Evolutionary conservation across 441 rosid genomes (phyloP), one percentile per base, ranked within the genome.

Genomic region (Corymbia calophylla): DNA sequence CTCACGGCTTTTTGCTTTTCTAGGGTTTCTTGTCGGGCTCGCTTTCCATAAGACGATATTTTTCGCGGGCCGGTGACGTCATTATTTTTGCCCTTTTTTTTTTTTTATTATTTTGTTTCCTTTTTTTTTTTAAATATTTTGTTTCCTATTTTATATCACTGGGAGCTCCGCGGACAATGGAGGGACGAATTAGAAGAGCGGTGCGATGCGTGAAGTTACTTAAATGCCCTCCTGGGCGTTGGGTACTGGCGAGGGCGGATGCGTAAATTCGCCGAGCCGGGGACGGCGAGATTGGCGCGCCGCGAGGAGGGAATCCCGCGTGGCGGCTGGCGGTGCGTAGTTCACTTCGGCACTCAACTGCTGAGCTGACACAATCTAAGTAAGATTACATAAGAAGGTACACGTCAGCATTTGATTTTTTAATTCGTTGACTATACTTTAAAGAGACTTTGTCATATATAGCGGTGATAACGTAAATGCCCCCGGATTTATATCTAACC

Each of bases 311-410:
- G 27, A 1, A 32, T 32, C 25, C 44, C 25, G 80, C 47, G 81
- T 19, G 47, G 44, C 44, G 44, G 44, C 4, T 44, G 84, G 84
- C 81, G 82, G 82, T 10, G 82, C 15, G 16, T 5, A 39, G 25
- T 23, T 11, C 49, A 1, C 27, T 35, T 6, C 14, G 2, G 48
- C 82, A 73, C 82, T 6, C 48, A 35, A 35, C 35, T 19, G 8
- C 6, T 7, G 21, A 17, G 77, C 77, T 31, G 44, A 15, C 73
- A 9, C 32, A 17, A 5, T 8, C 44, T 68, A 25, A 64, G 44
- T n/a, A n/a, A n/a, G n/a, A n/a, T 4, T 15, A 0, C 9, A 1
- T 12, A 12, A 60, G 66, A 18, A 16, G 25, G 2, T 10, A 21
- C 10, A 0, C 27, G 27, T 18, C 29, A 10, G 82, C 10, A 35